Base-by-base conservation (phyloP, 176 grass and related monocot species). In the Carex littledalei region DNA sequence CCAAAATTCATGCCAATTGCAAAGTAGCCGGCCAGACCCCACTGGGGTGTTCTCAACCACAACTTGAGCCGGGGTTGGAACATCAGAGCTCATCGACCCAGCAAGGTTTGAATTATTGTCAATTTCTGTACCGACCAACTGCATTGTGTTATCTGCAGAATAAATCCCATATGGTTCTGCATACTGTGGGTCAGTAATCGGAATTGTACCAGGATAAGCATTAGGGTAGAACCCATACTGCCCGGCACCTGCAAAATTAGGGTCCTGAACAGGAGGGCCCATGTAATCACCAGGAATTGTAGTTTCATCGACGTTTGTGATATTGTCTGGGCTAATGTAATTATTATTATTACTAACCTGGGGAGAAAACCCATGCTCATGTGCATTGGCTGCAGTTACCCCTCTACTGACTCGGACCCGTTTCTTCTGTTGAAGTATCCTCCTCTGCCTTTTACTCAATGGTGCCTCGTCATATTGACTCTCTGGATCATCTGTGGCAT, bases 1-100 rank as follows among this genome's bases (percentile, higher is more conserved):
- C 96, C 93, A 99, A 87, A 99, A 99, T 83, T 90, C 96, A 79
- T 94, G 85, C 96, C 96, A 99, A 84, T 99, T 99, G 84, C 96
- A 99, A 56, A 99, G 83, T 43, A 99, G 83, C 84, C 91, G 90
- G 78, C 96, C 96, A 92, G 96, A 99, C 86, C 96, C 96, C 65
- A 99, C 96, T 83, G 96, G 96, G 68, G 96, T 99, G 74, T 95
- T 98, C 88, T 98, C 96, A 57, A 95, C 85, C 80, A 98, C 93
- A 84, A 98, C 88, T 85, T 98, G 96, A 79, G 96, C 96, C 65
- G 96, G 96, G 70, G 89, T 91, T 84, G 96, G 91, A 47, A 92
- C 87, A 84, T 98, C 91, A 78, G 90, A 88, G 83, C 91, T 89
- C 45, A 88, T 52, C 45, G 92, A 94, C 81, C 81, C 82, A 65